These are phyloP conservation scores for Trichoderma erinaceum DNA, from an alignment of 495 filamentous ascomycete genomes.

Conservation along the genomic window DNA sequence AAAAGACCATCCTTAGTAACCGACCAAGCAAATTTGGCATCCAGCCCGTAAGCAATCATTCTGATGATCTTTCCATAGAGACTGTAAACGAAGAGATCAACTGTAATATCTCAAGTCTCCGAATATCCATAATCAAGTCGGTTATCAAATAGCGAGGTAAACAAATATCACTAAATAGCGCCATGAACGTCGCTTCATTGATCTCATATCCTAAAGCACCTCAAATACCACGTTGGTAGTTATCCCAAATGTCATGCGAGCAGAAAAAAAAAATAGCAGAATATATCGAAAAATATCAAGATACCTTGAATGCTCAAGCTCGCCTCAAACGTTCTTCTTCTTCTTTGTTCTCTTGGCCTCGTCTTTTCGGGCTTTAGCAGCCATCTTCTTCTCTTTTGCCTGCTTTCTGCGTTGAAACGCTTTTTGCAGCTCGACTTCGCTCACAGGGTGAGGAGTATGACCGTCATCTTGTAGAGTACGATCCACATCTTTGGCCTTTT, in stretches of 20 bases:
- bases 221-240: neutral
- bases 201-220: neutral
- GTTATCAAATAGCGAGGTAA: neutral
- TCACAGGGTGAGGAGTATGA: neutral
- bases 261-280: neutral
- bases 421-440: neutral
- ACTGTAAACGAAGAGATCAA: neutral
- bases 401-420: neutral
- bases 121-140: neutral
- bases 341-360: neutral
- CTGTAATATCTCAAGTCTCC: neutral
- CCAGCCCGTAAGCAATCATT: neutral
- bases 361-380: neutral
- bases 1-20: neutral
- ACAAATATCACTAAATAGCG: neutral
- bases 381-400: neutral
- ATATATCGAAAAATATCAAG: neutral
- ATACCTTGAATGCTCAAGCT: too few relatives aligned
- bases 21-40: neutral
- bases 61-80: neutral
- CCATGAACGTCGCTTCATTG: neutral
- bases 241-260: too few relatives aligned
- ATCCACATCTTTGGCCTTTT: conserved; percentile 16
- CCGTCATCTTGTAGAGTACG: conserved; percentile 10
- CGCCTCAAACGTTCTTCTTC: neutral